phyloP scores from a whole-genome alignment of 768 basidiomycete genomes.

The Agaricus blazei region DNA sequence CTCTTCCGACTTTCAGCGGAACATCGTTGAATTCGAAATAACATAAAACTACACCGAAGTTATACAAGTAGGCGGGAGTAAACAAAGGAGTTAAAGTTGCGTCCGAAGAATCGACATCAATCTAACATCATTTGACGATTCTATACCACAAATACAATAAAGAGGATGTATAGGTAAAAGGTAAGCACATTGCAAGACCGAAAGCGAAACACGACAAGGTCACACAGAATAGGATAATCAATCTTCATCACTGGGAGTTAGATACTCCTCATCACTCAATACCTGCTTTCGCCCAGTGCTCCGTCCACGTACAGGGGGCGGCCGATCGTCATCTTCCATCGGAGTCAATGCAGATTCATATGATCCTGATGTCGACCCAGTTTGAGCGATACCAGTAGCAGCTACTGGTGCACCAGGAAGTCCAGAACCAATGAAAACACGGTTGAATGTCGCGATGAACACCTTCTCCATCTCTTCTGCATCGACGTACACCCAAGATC shows the following conservation, averaged over 20 bases:
- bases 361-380: conserved; percentile 42
- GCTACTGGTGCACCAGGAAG: conserved; percentile 64
- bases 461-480: conserved; percentile 93
- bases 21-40: background rate
- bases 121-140: background rate
- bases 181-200: background rate
- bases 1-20: background rate
- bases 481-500: conserved; percentile 91
- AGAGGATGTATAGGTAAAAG: background rate
- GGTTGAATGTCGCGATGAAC: conserved; percentile 68
- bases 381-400: conserved; percentile 17
- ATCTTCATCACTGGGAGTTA: conserved; percentile 77
- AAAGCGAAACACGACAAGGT: background rate
- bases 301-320: conserved; percentile 45
- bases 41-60: conserved; percentile 3
- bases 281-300: conserved; percentile 68
- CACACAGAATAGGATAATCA: conserved; percentile 14
- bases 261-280: conserved; percentile 66
- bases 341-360: conserved; percentile 71
- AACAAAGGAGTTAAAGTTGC: background rate
- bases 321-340: conserved; percentile 78
- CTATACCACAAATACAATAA: conserved; percentile 4
- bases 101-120: background rate
- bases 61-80: background rate
- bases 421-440: conserved; percentile 59